Base-by-base conservation (phyloP, 2,329 filamentous ascomycete genomes). In the Shiraia sp. region DNA sequence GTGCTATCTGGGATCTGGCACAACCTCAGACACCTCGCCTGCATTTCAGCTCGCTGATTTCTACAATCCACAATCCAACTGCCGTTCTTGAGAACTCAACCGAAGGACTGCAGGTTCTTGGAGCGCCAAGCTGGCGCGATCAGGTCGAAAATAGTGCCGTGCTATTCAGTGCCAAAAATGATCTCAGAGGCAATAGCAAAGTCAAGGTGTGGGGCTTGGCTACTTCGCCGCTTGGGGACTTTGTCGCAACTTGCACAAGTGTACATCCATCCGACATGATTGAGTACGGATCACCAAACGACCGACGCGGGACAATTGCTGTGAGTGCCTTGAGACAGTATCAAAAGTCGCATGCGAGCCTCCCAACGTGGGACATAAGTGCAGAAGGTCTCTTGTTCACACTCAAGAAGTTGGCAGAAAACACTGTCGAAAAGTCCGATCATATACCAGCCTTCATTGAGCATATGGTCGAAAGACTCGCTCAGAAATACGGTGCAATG, bases 191-290 rank as follows among this genome's bases (percentile, higher is more conserved):
- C 5, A 65, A 77, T 36, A 72, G 74, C 6, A 62, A 72, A n/a
- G 70, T 75, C 6, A 76, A 76, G 46, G 70, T 75, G 6, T 82
- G 79, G 75, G 81, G 81, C 2, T 63, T 82, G 5, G 71, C 75
- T 9, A 40, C 53, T 2, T 75, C 74, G 12, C 75, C 77, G 13
- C 57, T 75, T 13, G 70, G 73, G 15, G 74, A 75, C 22, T 72
- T 74, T 16, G 59, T 75, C 10, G 79, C 77, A 4, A 70, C 71
- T 3, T 78, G 75, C 40, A 68, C 76, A 32, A 78, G 75, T 2
- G 53, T 79, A 19, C 79, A 84, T 55, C 80, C 80, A 0, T 77
- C 73, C 3, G 76, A 82, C 55, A 76, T 79, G 66, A 66, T 82
- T 10, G 78, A 83, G 45, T 83, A 83, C 54, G 72, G 72, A 1